Evolutionary conservation across 306 rosid genomes (phyloP).

Genomic region (Trifolium dubium): DNA sequence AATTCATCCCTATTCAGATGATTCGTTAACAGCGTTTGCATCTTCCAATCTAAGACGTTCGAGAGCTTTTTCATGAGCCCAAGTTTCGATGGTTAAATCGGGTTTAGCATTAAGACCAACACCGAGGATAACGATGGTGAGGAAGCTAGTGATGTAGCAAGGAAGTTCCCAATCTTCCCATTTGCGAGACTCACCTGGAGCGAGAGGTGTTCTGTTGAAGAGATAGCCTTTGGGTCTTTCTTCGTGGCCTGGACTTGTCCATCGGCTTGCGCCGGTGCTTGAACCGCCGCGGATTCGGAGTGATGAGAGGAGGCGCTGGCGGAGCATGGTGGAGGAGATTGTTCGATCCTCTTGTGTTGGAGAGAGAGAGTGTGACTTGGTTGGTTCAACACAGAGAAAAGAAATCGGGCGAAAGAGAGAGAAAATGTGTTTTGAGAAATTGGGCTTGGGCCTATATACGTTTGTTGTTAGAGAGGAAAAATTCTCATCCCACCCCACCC

Average conservation of each 20-base stretch:
- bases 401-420: no score
- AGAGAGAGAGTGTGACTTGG: background rate
- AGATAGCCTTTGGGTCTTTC: conserved; percentile 80
- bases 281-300: conserved; percentile 80
- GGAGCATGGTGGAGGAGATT: conserved; percentile 70
- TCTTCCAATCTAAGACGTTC: conserved; percentile 71
- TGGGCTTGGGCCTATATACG: no score
- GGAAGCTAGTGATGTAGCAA: conserved; percentile 95
- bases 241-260: conserved; percentile 89
- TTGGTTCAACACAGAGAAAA: no score
- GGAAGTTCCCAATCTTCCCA: conserved; percentile 99
- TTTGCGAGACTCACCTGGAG: conserved; percentile 81
- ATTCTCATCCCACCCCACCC: no score
- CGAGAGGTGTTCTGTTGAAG: conserved; percentile 76
- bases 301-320: conserved; percentile 65
- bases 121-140: conserved; percentile 95
- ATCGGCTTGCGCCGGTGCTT: conserved; percentile 66
- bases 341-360: conserved; percentile 10
- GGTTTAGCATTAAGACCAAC: conserved; percentile 99
- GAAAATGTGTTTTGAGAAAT: no score
- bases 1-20: conserved; percentile 37
- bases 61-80: conserved; percentile 98
- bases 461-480: no score
- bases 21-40: conserved; percentile 37
- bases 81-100: conserved; percentile 93